Evolutionary conservation across 2,329 filamentous ascomycete species (phyloP), one percentile per base, ranked within the genome.

Genomic region (Aspergillus thermomutatus): DNA sequence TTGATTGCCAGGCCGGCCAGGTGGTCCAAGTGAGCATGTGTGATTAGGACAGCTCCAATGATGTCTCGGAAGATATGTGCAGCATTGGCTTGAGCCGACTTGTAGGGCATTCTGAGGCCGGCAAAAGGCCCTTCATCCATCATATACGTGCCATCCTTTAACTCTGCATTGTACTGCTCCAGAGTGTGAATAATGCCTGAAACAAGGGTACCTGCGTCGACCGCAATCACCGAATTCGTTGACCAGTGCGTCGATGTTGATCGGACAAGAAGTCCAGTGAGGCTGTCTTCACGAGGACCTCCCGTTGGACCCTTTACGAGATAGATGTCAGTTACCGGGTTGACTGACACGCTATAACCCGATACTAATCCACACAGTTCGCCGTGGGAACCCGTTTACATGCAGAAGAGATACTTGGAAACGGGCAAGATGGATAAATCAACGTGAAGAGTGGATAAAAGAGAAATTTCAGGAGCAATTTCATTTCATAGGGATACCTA

Each of bases 21-120:
- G 73, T 99, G 94, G 69, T 99, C 94, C 1, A 99, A 82, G 75
- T 99, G 94, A n/a, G 94, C 91, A 73, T 99, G 94, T 0, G 93
- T 99, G 67, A 99, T 91, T 60, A 97, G 84, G 69, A 93, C 94
- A 0, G 91, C 89, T 48, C 93, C 91, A 56, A 99, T 84, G 49
- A 97, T 83, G 55, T 88, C 83, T 54, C 88, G 83, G 45, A 92
- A 87, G 50, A 99, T 81, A 71, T 95, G 83, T 3, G 89, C 83
- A 1, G 92, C 92, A 72, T 97, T 97, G 49, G 90, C 88, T 48
- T 84, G 79, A 0, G 90, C 79, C 0, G 83, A 87, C 45, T 81
- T 75, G 64, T 86, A 79, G 0, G 88, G 87, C 31, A 97, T 77
- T 54, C 86, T 80, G 19, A 97, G 78, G 0, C 92, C 92, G 17